These are phyloP conservation scores for Candida palmyrensis DNA, from an alignment of 805 yeast genomes.

Conservation along the genomic window DNA sequence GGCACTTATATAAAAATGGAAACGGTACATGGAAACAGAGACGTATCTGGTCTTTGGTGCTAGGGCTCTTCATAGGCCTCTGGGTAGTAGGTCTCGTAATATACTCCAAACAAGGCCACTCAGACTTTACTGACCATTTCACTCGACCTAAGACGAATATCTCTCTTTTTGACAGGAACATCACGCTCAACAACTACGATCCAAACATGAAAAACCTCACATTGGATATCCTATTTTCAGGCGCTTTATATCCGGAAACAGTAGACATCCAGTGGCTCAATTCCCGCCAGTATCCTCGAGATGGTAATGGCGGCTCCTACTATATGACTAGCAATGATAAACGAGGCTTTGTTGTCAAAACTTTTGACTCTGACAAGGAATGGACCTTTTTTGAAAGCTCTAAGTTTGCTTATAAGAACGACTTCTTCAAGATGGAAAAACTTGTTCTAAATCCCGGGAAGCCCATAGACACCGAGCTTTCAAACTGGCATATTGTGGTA, in stretches of 20 bases:
- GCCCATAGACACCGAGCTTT: conserved; percentile 37
- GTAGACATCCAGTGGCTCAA: conserved; percentile 23
- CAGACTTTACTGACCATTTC: conserved; percentile 15
- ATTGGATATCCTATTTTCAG: conserved; percentile 19
- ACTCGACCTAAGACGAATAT: conserved; percentile 17
- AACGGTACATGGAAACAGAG: too few species aligned
- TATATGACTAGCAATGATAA: conserved; percentile 5
- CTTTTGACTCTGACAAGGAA: conserved; percentile 20
- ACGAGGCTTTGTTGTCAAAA: conserved; percentile 16
- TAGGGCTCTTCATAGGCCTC: conserved; percentile 8
- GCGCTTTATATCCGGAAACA: conserved; percentile 13
- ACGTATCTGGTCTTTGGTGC: not conserved
- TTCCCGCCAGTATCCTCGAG: conserved; percentile 25
- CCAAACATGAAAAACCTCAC: conserved; percentile 23
- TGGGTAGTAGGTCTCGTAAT: conserved; percentile 24
- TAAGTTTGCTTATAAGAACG: conserved; percentile 39
- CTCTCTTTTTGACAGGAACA: conserved; percentile 20
- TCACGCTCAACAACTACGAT: conserved; percentile 26
- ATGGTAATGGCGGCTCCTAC: conserved; percentile 2
- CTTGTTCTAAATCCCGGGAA: conserved; percentile 36
- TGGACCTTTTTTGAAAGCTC: conserved; percentile 22
- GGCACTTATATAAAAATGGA: too few species aligned
- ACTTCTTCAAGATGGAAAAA: conserved; percentile 23
- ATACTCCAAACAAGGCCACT: conserved; percentile 21
- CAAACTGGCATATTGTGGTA: conserved; percentile 46